phyloP scores from a whole-genome alignment of 1,284 basidiomycete species.

The Sanghuangporus sanghuang region DNA sequence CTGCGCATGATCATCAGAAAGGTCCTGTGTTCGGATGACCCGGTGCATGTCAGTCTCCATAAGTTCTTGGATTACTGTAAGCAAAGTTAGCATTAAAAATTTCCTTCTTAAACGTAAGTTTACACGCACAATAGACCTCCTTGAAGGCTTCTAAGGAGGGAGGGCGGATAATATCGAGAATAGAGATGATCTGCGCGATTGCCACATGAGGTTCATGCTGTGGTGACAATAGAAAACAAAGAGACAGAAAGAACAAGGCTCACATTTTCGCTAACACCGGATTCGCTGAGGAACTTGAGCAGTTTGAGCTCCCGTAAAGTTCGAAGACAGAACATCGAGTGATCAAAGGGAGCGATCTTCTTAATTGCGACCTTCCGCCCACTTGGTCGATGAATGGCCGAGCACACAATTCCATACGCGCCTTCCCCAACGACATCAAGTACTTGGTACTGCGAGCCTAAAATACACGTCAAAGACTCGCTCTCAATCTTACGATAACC shows the following conservation, averaged over 20 bases:
- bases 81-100: neutral
- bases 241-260: slow-evolving; percentile 28
- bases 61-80: slow-evolving; percentile 66
- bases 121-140: slow-evolving; percentile 77
- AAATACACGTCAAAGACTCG: neutral
- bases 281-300: slow-evolving; percentile 86
- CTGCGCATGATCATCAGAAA: slow-evolving; percentile 75
- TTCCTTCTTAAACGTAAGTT: neutral
- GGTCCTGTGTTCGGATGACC: slow-evolving; percentile 74
- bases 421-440: slow-evolving; percentile 89
- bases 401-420: slow-evolving; percentile 86
- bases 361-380: slow-evolving; percentile 84
- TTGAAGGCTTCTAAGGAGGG: slow-evolving; percentile 87
- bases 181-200: slow-evolving; percentile 78
- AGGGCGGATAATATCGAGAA: slow-evolving; percentile 92
- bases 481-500: neutral
- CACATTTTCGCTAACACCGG: slow-evolving; percentile 91
- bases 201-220: slow-evolving; percentile 13
- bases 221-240: slow-evolving; percentile 6
- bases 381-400: slow-evolving; percentile 76
- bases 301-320: slow-evolving; percentile 86
- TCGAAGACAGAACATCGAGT: slow-evolving; percentile 86
- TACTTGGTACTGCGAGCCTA: slow-evolving; percentile 80
- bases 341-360: slow-evolving; percentile 91
- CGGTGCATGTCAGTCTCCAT: slow-evolving; percentile 75